Conservation (phyloP, 2,329 filamentous ascomycete species). For the Penicillium sp. region DNA sequence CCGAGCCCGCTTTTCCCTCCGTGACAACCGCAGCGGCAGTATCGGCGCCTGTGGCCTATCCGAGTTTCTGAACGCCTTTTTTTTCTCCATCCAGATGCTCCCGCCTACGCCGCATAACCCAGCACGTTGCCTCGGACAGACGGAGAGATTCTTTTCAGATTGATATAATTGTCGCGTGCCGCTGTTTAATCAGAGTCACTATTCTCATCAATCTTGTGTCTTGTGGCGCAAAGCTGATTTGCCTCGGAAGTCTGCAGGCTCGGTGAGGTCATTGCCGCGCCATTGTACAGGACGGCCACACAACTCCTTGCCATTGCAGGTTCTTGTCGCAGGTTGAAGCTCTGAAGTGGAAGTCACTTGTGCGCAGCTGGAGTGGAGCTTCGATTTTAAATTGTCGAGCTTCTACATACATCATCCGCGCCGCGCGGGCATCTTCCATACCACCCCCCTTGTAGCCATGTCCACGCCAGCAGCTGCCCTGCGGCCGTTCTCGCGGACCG, state of each 20-base stretch:
- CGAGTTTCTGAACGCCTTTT: conserved; percentile 8
- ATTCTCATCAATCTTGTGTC: not conserved
- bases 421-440: not conserved
- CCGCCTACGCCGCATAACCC: conserved; percentile 48
- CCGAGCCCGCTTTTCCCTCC: conserved; percentile 4
- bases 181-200: not conserved
- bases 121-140: conserved; percentile 36
- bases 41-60: conserved; percentile 1
- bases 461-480: conserved; percentile 9
- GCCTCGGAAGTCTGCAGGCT: conserved; percentile 9
- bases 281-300: conserved; percentile 2
- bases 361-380: not conserved
- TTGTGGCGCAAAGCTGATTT: conserved; percentile 5
- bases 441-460: conserved; percentile 12
- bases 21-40: not conserved
- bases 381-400: not conserved
- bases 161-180: not conserved
- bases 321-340: not conserved
- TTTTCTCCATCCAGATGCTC: conserved; percentile 36
- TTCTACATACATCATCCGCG: not conserved
- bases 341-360: not conserved
- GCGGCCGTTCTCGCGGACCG: conserved; percentile 15
- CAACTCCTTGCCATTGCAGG: not conserved
- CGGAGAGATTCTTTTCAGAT: conserved; percentile 11
- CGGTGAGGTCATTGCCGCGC: conserved; percentile 25